Evolutionary conservation across 169 alveolate genomes (phyloP).

Genomic region (Plasmodium yoelii): DNA sequence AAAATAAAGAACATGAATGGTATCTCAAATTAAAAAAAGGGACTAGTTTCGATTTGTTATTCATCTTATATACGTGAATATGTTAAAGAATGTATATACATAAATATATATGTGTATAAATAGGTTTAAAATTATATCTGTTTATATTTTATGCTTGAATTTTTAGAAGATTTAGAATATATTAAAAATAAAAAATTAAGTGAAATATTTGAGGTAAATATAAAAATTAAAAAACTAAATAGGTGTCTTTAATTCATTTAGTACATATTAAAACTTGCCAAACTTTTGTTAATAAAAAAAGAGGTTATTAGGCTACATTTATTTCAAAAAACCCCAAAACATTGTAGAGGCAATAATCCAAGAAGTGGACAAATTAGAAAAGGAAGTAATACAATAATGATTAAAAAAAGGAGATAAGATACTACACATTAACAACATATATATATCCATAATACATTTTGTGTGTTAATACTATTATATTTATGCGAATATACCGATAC

Average conservation of each 20-base stretch:
- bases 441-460: neutral
- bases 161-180: conserved; percentile 45
- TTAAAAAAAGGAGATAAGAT: conserved; percentile 1
- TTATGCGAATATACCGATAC: neutral
- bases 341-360: conserved; percentile 44
- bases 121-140: too few relatives aligned
- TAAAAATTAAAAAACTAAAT: conserved; percentile 10
- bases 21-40: too few relatives aligned
- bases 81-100: too few relatives aligned
- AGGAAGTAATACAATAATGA: conserved; percentile 16
- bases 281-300: conserved; percentile 2
- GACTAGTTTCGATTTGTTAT: too few relatives aligned
- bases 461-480: neutral
- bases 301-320: conserved; percentile 55
- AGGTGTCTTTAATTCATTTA: neutral
- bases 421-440: neutral
- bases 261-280: neutral
- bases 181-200: conserved; percentile 35
- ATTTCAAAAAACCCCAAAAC: conserved; percentile 59
- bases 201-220: conserved; percentile 62
- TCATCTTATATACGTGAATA: too few relatives aligned
- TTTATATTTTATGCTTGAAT: neutral
- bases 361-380: conserved; percentile 58
- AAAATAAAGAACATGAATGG: too few relatives aligned
- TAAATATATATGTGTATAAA: too few relatives aligned